Conservation (phyloP, 2,329 filamentous ascomycete genomes). For the Fusarium sp. region DNA sequence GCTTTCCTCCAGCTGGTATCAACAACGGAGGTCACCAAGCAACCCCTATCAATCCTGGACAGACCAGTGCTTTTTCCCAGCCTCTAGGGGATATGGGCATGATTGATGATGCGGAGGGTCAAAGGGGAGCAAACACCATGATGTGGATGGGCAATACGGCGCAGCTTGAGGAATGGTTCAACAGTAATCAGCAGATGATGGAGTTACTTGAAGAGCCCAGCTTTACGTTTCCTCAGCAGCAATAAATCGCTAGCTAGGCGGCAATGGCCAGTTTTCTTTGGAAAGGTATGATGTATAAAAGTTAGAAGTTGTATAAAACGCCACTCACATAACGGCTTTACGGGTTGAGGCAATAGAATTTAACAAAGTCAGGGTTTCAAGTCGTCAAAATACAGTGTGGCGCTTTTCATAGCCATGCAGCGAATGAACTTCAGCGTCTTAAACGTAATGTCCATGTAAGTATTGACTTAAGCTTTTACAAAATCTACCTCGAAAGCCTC, state of each 20-base stretch:
- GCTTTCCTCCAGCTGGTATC: conserved; percentile 53
- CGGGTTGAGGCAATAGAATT: neutral
- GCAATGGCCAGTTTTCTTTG: neutral
- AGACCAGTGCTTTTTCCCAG: conserved; percentile 30
- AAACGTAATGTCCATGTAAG: neutral
- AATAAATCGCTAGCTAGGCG: neutral
- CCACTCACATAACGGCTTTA: neutral
- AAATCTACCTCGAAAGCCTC: conserved; percentile 31
- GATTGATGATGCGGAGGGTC: conserved; percentile 31
- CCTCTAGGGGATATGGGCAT: conserved; percentile 22
- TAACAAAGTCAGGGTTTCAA: neutral
- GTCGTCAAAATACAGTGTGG: neutral
- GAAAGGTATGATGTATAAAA: neutral
- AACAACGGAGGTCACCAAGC: conserved; percentile 35
- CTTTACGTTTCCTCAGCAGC: conserved; percentile 43
- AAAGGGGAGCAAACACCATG: conserved; percentile 43
- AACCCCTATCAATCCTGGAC: conserved; percentile 19
- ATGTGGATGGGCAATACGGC: conserved; percentile 56
- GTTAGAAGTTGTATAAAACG: no score
- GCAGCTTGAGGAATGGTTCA: conserved; percentile 57
- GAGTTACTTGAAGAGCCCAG: conserved; percentile 52
- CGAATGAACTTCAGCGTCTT: neutral
- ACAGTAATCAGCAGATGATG: conserved; percentile 56
- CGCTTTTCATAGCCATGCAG: neutral
- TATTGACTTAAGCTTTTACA: neutral